A percentile compares a stretch with the other conserved stretches of the same genome.
Conservation (phyloP, 2,329 filamentous ascomycete genomes). For the Sarocladium kiliense region DNA sequence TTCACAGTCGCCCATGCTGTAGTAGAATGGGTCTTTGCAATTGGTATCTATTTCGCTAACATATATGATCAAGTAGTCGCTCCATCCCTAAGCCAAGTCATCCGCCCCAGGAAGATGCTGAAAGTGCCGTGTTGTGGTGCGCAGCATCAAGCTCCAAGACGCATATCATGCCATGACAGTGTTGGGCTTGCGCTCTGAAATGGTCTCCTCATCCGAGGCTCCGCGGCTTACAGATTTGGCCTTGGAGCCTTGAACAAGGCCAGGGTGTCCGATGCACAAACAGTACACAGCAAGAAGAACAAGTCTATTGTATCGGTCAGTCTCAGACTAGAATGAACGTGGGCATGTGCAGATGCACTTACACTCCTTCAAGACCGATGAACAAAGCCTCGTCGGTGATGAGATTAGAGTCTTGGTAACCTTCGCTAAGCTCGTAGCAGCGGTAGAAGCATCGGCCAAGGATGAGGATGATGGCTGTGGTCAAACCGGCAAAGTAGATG, state of each 20-base stretch:
- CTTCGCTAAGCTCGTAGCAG: slow-evolving; percentile 59
- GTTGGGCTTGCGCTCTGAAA: background rate
- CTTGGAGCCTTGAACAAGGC: slow-evolving; percentile 18
- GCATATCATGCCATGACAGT: background rate
- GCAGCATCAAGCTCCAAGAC: background rate
- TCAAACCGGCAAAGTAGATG: slow-evolving; percentile 47
- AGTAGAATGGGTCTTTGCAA: background rate
- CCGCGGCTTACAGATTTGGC: background rate
- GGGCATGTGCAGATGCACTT: slow-evolving; percentile 14
- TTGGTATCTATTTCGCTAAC: background rate
- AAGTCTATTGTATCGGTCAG: slow-evolving; percentile 17
- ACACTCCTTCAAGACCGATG: slow-evolving; percentile 49
- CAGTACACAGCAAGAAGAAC: slow-evolving; percentile 29
- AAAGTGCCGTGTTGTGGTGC: too few relatives aligned
- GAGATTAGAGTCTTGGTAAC: slow-evolving; percentile 49
- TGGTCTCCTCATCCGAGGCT: background rate
- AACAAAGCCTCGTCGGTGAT: slow-evolving; percentile 47
- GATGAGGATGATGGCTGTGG: slow-evolving; percentile 51
- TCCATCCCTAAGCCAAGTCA: background rate
- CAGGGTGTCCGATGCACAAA: slow-evolving; percentile 33
- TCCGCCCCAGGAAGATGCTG: too few relatives aligned
- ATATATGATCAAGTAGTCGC: background rate
- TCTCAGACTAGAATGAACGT: slow-evolving; percentile 10
- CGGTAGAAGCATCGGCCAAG: slow-evolving; percentile 58
- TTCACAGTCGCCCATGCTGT: too few relatives aligned